These are phyloP conservation scores for Skeletonema costatum DNA, from an alignment of 108 stramenopile species.

Conservation along the genomic window DNA sequence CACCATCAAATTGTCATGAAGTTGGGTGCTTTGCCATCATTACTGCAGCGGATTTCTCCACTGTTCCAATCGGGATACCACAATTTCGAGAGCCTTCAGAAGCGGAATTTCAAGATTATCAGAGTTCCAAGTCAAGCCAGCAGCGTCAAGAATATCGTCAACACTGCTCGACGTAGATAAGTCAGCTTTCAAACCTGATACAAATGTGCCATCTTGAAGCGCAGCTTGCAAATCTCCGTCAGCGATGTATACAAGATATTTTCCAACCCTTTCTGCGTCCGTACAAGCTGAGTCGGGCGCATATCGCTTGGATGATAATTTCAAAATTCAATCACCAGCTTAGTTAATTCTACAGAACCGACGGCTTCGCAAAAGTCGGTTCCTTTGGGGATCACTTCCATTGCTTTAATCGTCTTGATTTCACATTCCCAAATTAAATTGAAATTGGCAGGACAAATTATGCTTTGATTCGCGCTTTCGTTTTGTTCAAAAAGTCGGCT, in stretches of 20 bases:
- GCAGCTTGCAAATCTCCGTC: neutral
- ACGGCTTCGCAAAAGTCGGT: neutral
- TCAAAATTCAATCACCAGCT: neutral
- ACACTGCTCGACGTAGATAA: neutral
- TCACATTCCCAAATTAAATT: neutral
- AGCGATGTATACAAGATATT: neutral
- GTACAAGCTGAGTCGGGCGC: neutral
- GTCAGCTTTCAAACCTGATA: neutral
- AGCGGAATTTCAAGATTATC: neutral
- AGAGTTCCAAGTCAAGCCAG: neutral
- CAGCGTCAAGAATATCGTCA: neutral
- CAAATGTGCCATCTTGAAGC: neutral
- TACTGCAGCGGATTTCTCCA: neutral
- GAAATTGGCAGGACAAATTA: neutral
- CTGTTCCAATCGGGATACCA: conserved; percentile 4
- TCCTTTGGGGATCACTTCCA: neutral
- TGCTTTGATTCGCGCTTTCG: neutral
- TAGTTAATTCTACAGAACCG: no score
- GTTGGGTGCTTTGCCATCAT: neutral
- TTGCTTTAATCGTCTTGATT: no score
- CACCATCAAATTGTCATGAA: neutral
- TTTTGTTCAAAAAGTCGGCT: neutral
- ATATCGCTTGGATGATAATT: neutral
- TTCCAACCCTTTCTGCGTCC: neutral
- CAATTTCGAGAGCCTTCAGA: neutral